Percentiles rank a stretch among this genome's conserved stretches.
Conservation (phyloP, 2,329 filamentous ascomycete species). For the Penicillium concentricum region DNA sequence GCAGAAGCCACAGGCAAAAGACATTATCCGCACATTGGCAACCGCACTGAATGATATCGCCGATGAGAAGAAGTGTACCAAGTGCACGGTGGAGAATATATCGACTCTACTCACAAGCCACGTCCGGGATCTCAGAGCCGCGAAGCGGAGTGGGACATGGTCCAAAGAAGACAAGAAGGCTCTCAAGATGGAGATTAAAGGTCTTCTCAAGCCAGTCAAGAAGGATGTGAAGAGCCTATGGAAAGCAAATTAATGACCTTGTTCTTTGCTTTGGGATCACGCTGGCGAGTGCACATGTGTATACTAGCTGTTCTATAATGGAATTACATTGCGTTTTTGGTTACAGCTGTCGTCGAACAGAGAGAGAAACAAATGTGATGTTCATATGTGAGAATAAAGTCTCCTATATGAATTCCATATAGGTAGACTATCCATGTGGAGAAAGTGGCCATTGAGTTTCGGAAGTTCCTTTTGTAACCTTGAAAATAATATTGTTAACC, state of each 20-base stretch:
- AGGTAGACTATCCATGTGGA: not conserved
- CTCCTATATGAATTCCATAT: not conserved
- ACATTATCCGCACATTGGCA: not conserved
- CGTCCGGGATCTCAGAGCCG: constrained; percentile 2
- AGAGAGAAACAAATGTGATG: not conserved
- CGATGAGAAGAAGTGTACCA: constrained; percentile 8
- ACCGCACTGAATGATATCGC: constrained; percentile 5
- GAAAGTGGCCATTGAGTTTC: not conserved
- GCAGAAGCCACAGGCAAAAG: constrained; percentile 1
- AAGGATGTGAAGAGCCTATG: constrained; percentile 8
- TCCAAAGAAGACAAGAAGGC: constrained; percentile 10
- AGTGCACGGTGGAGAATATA: constrained; percentile 10
- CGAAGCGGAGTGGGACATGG: constrained; percentile 10
- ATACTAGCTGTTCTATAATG: not conserved
- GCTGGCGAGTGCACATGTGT: not conserved
- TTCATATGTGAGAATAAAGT: not conserved
- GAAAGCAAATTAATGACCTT: constrained; percentile 3
- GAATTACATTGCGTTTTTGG: not conserved
- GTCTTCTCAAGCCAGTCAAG: constrained; percentile 6
- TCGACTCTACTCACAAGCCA: not conserved
- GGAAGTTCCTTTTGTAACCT: not conserved
- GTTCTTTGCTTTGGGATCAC: not conserved
- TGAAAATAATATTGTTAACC: too few species aligned
- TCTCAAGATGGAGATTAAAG: constrained; percentile 9
- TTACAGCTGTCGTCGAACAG: too few species aligned